phyloP scores from a whole-genome alignment of 345 rosid genomes.

The Linum trigynum region DNA sequence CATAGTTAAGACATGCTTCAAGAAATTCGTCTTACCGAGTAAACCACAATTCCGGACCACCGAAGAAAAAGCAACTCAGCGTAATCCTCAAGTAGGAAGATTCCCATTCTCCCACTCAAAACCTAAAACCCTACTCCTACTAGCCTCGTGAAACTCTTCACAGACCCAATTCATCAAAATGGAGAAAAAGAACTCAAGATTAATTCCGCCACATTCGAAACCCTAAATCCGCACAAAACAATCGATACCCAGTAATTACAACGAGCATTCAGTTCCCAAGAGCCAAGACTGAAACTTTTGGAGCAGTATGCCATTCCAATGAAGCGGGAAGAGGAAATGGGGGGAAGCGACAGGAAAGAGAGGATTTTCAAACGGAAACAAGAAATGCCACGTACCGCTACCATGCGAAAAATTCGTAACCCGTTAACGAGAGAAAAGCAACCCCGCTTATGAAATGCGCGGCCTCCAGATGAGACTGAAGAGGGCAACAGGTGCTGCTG shows the following conservation, averaged over 20 bases:
- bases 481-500: no score
- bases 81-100: not conserved
- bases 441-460: not conserved
- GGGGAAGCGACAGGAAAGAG: not conserved
- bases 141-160: not conserved
- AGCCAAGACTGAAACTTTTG: not conserved
- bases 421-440: no score
- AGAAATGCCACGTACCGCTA: not conserved
- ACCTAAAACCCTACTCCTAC: constrained; percentile 11
- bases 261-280: not conserved
- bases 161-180: no score
- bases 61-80: not conserved
- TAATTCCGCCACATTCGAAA: constrained; percentile 1
- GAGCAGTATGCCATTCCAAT: not conserved
- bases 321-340: not conserved
- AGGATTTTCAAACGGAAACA: not conserved
- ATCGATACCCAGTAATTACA: not conserved
- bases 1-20: not conserved
- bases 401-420: not conserved
- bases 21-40: not conserved
- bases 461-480: not conserved
- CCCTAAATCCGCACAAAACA: constrained; percentile 1
- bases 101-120: not conserved
- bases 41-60: no score
- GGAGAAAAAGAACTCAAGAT: not conserved